Evolutionary conservation across 2,329 filamentous ascomycete genomes (phyloP).

Genomic region (Monilinia polystroma): DNA sequence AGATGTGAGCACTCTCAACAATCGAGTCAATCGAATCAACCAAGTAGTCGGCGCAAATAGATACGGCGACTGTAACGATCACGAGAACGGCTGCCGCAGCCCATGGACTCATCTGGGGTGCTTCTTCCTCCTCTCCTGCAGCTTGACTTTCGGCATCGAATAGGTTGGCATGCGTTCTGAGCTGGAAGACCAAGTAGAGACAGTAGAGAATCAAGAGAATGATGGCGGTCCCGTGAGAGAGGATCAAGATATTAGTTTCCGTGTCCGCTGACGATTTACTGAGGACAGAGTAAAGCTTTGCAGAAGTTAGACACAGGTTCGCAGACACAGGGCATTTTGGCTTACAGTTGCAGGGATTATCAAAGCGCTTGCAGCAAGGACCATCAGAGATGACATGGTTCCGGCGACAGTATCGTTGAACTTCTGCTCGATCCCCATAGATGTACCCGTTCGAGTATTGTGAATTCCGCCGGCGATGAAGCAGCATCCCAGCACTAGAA

Average conservation of each 20-base stretch:
- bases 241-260: constrained; percentile 59
- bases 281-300: constrained; percentile 64
- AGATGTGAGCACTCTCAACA: constrained; percentile 66
- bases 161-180: constrained; percentile 69
- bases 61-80: constrained; percentile 65
- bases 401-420: constrained; percentile 78
- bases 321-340: not conserved
- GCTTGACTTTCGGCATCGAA: constrained; percentile 57
- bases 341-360: constrained; percentile 71
- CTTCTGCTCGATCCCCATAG: constrained; percentile 56
- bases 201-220: constrained; percentile 73
- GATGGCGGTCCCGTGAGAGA: constrained; percentile 74
- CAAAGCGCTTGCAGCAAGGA: constrained; percentile 71
- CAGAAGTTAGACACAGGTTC: constrained; percentile 21
- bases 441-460: constrained; percentile 42
- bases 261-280: constrained; percentile 47
- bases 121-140: constrained; percentile 27
- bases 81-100: constrained; percentile 54
- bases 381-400: constrained; percentile 72
- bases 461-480: constrained; percentile 72
- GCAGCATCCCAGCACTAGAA: constrained; percentile 81
- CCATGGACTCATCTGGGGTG: constrained; percentile 23
- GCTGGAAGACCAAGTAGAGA: constrained; percentile 75
- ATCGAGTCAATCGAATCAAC: constrained; percentile 73
- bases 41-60: constrained; percentile 72